Evolutionary conservation across 2,329 filamentous ascomycete species (phyloP).

Genomic region (Arthrobotrys pseudoclavata): DNA sequence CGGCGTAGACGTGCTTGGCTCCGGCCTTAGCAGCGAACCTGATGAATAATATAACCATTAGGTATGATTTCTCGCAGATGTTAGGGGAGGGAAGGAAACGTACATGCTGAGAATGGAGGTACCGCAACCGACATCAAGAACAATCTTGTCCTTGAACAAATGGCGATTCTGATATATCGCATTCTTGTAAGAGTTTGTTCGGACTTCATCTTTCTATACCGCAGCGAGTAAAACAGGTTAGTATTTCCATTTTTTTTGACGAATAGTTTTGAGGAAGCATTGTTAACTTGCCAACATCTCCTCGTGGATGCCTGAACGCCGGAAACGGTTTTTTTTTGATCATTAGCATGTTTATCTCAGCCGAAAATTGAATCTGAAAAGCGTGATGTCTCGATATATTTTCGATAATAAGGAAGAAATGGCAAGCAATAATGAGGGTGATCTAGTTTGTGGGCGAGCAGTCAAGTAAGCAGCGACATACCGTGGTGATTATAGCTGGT

Average conservation of each 20-base stretch:
- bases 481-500: slow-evolving; percentile 96
- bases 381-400: slow-evolving; percentile 60
- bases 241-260: not conserved
- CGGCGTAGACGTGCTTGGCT: slow-evolving; percentile 97
- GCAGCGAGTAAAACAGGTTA: slow-evolving; percentile 58
- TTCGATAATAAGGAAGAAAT: slow-evolving; percentile 57
- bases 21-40: slow-evolving; percentile 98
- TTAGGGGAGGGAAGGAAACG: slow-evolving; percentile 67
- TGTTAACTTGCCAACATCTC: slow-evolving; percentile 88
- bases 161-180: slow-evolving; percentile 97
- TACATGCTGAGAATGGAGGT: slow-evolving; percentile 99
- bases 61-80: slow-evolving; percentile 37
- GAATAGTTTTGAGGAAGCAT: slow-evolving; percentile 21
- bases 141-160: slow-evolving; percentile 89
- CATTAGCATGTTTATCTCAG: slow-evolving; percentile 28
- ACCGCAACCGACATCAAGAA: slow-evolving; percentile 97
- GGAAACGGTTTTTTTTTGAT: slow-evolving; percentile 15
- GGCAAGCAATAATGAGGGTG: not conserved
- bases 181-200: slow-evolving; percentile 96
- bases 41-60: slow-evolving; percentile 39
- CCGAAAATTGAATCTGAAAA: slow-evolving; percentile 62
- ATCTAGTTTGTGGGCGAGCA: not conserved
- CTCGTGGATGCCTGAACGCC: slow-evolving; percentile 85
- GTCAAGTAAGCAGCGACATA: slow-evolving; percentile 68
- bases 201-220: slow-evolving; percentile 93